phyloP scores from a whole-genome alignment of 2,329 filamentous ascomycete genomes.

The Hypoxylon sp. region DNA sequence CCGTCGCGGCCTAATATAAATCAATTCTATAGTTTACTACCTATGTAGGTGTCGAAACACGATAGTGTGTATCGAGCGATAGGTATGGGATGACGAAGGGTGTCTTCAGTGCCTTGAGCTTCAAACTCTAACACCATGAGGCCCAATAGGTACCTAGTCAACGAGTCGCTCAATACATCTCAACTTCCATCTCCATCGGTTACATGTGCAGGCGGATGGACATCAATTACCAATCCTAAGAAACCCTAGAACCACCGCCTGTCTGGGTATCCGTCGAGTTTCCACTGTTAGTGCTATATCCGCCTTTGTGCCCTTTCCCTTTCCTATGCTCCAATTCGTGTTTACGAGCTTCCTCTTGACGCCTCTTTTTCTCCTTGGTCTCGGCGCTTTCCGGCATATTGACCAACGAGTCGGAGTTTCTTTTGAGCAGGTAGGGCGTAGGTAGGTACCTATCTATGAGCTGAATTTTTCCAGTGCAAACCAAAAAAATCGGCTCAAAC shows the following conservation, averaged over 20 bases:
- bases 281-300: neutral
- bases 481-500: neutral
- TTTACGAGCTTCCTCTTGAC: neutral
- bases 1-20: neutral
- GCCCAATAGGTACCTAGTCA: no score
- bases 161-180: neutral
- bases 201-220: neutral
- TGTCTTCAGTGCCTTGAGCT: no score
- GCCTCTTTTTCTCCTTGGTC: neutral
- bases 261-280: slow-evolving; percentile 13
- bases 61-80: no score
- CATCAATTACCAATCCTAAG: slow-evolving; percentile 21
- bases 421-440: neutral
- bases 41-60: neutral
- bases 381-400: slow-evolving; percentile 16
- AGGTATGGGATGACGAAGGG: neutral
- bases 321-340: slow-evolving; percentile 1
- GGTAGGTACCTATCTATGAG: neutral
- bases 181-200: neutral
- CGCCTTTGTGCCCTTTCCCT: neutral
- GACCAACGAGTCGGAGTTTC: neutral
- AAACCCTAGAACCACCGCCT: slow-evolving; percentile 6
- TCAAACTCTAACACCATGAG: no score
- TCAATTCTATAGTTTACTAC: neutral
- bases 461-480: neutral